Evolutionary conservation across 2,329 filamentous ascomycete genomes (phyloP).

Genomic region (Talaromyces amestolkiae): DNA sequence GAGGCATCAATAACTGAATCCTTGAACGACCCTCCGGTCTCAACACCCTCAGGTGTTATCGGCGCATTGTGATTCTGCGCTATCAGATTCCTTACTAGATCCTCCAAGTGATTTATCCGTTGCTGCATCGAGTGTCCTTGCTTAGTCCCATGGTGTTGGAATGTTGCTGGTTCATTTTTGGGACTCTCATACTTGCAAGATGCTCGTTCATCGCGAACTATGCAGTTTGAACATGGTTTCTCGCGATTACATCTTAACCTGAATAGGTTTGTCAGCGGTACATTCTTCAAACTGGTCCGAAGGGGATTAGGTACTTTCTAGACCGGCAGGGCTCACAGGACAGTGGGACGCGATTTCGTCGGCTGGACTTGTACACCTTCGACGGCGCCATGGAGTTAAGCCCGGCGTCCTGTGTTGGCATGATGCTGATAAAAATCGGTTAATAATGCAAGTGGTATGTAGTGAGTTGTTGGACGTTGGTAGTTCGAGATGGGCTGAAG

Average conservation of each 20-base stretch:
- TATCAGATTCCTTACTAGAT: slow-evolving; percentile 84
- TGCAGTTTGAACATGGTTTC: slow-evolving; percentile 90
- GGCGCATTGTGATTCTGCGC: not conserved
- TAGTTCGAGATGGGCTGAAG: not conserved
- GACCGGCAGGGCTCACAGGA: slow-evolving; percentile 89
- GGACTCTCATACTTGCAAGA: slow-evolving; percentile 68
- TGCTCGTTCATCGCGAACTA: slow-evolving; percentile 75
- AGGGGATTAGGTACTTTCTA: slow-evolving; percentile 66
- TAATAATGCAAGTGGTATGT: not conserved
- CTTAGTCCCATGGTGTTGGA: slow-evolving; percentile 46
- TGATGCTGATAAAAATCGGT: not conserved
- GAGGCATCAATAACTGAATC: slow-evolving; percentile 1
- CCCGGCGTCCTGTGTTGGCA: not conserved
- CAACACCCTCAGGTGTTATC: not conserved
- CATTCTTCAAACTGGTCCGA: not conserved
- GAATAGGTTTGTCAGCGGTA: slow-evolving; percentile 22
- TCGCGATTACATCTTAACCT: slow-evolving; percentile 88
- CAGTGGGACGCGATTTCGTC: slow-evolving; percentile 65
- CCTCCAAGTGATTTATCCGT: slow-evolving; percentile 90
- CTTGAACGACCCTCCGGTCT: not conserved
- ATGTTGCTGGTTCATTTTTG: slow-evolving; percentile 48
- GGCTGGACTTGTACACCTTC: slow-evolving; percentile 7
- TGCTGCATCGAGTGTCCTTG: slow-evolving; percentile 90
- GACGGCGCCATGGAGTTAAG: not conserved
- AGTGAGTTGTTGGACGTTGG: not conserved